These are phyloP conservation scores for Dioscorea dumetorum DNA, from an alignment of 106 monocot genomes.

Conservation along the genomic window DNA sequence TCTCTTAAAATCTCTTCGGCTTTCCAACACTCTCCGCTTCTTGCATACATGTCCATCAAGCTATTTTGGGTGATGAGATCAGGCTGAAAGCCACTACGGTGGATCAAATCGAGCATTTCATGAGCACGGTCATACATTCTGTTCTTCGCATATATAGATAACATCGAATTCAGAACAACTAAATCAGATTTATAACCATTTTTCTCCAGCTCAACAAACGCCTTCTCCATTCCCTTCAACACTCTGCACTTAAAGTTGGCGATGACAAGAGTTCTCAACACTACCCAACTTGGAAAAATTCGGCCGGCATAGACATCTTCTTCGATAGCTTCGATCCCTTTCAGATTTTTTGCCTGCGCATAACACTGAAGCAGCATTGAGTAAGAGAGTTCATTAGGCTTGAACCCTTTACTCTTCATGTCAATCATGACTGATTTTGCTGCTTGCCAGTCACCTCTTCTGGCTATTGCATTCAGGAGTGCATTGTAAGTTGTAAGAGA, in stretches of 20 bases:
- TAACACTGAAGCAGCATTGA: constrained; percentile 75
- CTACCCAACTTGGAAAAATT: constrained; percentile 88
- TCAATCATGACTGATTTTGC: constrained; percentile 58
- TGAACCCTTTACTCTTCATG: constrained; percentile 81
- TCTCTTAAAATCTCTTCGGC: constrained; percentile 73
- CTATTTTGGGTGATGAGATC: constrained; percentile 84
- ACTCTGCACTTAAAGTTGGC: constrained; percentile 76
- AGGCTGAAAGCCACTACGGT: constrained; percentile 47
- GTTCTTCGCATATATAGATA: constrained; percentile 83
- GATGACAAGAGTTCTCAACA: constrained; percentile 70
- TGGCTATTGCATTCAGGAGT: constrained; percentile 64
- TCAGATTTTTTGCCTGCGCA: constrained; percentile 49
- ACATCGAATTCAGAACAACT: constrained; percentile 74
- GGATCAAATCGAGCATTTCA: constrained; percentile 54
- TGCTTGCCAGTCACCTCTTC: constrained; percentile 79
- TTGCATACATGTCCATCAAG: constrained; percentile 90
- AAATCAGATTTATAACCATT: constrained; percentile 79
- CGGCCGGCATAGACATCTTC: constrained; percentile 43
- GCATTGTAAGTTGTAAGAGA: constrained; percentile 76
- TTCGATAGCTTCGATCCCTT: constrained; percentile 71
- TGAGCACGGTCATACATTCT: constrained; percentile 64
- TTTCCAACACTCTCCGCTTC: constrained; percentile 70
- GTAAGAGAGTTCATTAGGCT: constrained; percentile 71
- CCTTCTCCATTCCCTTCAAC: constrained; percentile 56
- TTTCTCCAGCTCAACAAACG: constrained; percentile 59